phyloP scores from a whole-genome alignment of 1,284 basidiomycete species.

The Leucoagaricus sp. region DNA sequence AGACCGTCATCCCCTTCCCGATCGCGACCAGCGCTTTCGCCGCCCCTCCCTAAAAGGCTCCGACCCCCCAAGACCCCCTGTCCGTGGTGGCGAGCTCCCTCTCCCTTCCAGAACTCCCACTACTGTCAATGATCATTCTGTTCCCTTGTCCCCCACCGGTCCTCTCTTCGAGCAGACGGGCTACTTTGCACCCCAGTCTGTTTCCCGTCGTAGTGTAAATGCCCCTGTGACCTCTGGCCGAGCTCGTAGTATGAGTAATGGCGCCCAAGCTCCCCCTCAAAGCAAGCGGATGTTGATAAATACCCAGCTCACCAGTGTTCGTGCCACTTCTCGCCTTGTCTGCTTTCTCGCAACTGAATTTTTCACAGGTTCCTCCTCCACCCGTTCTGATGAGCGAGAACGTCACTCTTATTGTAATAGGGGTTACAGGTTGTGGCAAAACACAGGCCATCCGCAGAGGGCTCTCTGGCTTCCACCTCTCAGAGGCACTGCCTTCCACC shows the following conservation, averaged over 20 bases:
- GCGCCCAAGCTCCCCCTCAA: slow-evolving; percentile 37
- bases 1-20: slow-evolving; percentile 44
- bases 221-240: slow-evolving; percentile 23
- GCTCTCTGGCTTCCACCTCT: slow-evolving; percentile 56
- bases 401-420: slow-evolving; percentile 66
- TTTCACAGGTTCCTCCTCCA: slow-evolving; percentile 13
- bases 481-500: slow-evolving; percentile 38
- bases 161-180: neutral
- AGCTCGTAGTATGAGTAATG: slow-evolving; percentile 59
- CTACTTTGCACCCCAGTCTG: neutral
- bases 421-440: slow-evolving; percentile 72
- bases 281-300: slow-evolving; percentile 40
- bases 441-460: slow-evolving; percentile 70
- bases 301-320: slow-evolving; percentile 36
- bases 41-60: slow-evolving; percentile 38
- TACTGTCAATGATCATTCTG: neutral
- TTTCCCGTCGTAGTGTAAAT: neutral
- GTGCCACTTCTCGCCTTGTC: slow-evolving; percentile 8
- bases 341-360: neutral
- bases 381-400: slow-evolving; percentile 20
- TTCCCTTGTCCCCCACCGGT: neutral
- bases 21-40: slow-evolving; percentile 36
- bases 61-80: slow-evolving; percentile 33
- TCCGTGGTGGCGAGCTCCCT: slow-evolving; percentile 54
- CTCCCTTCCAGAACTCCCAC: slow-evolving; percentile 51